Evolutionary conservation across 139 green algal species (phyloP).

Genomic region (Chlamydomonas applanata): DNA sequence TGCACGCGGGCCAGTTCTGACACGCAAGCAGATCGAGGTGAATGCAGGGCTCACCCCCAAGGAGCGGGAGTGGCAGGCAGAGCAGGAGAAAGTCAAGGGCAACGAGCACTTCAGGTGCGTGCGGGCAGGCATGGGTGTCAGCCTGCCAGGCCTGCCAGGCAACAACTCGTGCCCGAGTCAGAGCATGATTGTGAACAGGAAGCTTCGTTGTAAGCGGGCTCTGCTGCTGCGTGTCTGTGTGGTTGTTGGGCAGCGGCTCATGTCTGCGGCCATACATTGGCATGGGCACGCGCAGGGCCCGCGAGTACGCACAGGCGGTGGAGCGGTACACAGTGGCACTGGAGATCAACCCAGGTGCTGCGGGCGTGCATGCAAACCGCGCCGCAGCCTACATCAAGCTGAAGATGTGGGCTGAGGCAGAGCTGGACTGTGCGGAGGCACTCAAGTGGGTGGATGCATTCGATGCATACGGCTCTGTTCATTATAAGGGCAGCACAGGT

Average conservation of each 20-base stretch:
- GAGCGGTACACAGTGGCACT: constrained; percentile 45
- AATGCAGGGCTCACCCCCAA: constrained; percentile 9
- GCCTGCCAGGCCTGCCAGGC: too few species aligned
- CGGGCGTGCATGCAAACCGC: constrained; percentile 35
- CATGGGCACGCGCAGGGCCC: background rate
- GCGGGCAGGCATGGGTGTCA: background rate
- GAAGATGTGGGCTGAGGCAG: constrained; percentile 29
- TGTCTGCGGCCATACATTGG: too few species aligned
- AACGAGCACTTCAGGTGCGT: constrained; percentile 39
- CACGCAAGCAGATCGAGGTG: constrained; percentile 19
- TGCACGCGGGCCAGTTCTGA: constrained; percentile 24
- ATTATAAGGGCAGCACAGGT: too few species aligned
- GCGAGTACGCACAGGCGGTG: constrained; percentile 27
- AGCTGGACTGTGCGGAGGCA: constrained; percentile 22
- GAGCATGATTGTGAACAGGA: too few species aligned
- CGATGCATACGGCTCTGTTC: too few species aligned
- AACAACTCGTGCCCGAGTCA: too few species aligned
- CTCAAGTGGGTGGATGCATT: too few species aligned
- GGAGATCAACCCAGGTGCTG: constrained; percentile 12
- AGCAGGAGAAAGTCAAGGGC: constrained; percentile 35
- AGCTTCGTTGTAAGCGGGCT: too few species aligned
- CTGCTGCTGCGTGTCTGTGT: too few species aligned
- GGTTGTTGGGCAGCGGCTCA: too few species aligned
- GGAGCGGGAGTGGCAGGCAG: constrained; percentile 23
- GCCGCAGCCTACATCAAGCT: constrained; percentile 45